Evolutionary conservation across 2,329 filamentous ascomycete species (phyloP).

Genomic region (Claviceps fusiformis): DNA sequence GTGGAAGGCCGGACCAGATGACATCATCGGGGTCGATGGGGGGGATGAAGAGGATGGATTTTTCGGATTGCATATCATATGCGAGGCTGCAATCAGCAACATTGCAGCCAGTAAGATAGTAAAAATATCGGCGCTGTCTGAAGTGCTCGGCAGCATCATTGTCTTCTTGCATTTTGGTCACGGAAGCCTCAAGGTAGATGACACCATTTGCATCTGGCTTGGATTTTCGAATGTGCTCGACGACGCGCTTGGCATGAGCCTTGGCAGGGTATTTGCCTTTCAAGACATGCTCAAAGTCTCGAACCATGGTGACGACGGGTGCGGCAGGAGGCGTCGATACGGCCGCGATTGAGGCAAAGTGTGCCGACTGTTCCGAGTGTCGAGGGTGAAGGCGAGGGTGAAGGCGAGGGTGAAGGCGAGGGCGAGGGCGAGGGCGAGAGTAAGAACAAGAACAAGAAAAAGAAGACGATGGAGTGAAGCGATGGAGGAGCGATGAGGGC

Average conservation of each 20-base stretch:
- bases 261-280: constrained; percentile 69
- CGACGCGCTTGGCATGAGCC: constrained; percentile 72
- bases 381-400: background rate
- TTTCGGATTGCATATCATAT: constrained; percentile 63
- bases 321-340: background rate
- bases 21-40: constrained; percentile 77
- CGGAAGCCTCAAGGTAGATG: constrained; percentile 78
- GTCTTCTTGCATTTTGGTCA: constrained; percentile 73
- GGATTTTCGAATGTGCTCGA: constrained; percentile 58
- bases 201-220: constrained; percentile 52
- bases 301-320: constrained; percentile 14
- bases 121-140: constrained; percentile 85
- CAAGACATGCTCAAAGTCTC: constrained; percentile 38
- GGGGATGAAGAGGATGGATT: constrained; percentile 80
- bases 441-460: too few relatives aligned
- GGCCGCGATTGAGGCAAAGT: background rate
- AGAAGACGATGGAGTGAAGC: background rate
- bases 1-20: constrained; percentile 83
- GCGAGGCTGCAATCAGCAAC: constrained; percentile 68
- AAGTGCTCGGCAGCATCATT: constrained; percentile 75
- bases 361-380: background rate
- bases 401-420: background rate
- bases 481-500: background rate
- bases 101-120: constrained; percentile 78
- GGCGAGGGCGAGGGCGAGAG: background rate